Percentiles rank a stretch among this genome's conserved stretches.
Conservation (phyloP, 2,329 filamentous ascomycete species). For the Thermoascus crustaceus region DNA sequence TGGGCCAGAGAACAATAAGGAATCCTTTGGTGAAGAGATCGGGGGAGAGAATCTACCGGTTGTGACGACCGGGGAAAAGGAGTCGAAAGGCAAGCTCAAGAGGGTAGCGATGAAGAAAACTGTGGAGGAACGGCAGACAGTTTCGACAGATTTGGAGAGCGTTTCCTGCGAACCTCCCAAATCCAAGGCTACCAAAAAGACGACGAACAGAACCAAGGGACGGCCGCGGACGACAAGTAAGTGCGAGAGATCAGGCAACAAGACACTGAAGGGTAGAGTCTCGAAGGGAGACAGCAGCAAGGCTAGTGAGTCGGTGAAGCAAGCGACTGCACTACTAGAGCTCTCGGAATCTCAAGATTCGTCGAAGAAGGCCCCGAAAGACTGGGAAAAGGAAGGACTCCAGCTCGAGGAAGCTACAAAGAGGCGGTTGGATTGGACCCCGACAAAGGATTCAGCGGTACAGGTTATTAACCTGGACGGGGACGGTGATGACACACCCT, state of each 20-base stretch:
- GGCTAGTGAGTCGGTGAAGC: constrained; percentile 9
- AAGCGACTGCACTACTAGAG: constrained; percentile 4
- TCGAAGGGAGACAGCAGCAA: constrained; percentile 21
- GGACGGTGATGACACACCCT: constrained; percentile 2
- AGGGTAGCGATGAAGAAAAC: constrained; percentile 4
- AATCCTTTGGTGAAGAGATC: constrained; percentile 6
- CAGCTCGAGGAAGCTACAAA: constrained; percentile 42
- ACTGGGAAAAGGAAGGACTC: constrained; percentile 16
- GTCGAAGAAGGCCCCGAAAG: constrained; percentile 8
- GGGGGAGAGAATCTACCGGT: constrained; percentile 5
- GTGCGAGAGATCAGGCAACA: constrained; percentile 20
- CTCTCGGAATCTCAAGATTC: constrained; percentile 2
- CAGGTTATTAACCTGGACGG: constrained; percentile 15
- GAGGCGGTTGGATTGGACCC: constrained; percentile 61
- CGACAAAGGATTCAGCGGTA: constrained; percentile 41
- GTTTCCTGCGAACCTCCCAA: constrained; percentile 6
- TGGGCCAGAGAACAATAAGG: constrained; percentile 3
- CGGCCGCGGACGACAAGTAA: constrained; percentile 17
- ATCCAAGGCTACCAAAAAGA: constrained; percentile 14
- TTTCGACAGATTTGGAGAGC: not conserved
- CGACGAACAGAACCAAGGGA: constrained; percentile 16
- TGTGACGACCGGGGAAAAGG: not conserved
- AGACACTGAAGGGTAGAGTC: constrained; percentile 28
- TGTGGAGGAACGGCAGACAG: constrained; percentile 2
- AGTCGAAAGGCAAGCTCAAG: constrained; percentile 4